These are phyloP conservation scores for Mycena vulgaris DNA, from an alignment of 768 basidiomycete species.

Conservation along the genomic window DNA sequence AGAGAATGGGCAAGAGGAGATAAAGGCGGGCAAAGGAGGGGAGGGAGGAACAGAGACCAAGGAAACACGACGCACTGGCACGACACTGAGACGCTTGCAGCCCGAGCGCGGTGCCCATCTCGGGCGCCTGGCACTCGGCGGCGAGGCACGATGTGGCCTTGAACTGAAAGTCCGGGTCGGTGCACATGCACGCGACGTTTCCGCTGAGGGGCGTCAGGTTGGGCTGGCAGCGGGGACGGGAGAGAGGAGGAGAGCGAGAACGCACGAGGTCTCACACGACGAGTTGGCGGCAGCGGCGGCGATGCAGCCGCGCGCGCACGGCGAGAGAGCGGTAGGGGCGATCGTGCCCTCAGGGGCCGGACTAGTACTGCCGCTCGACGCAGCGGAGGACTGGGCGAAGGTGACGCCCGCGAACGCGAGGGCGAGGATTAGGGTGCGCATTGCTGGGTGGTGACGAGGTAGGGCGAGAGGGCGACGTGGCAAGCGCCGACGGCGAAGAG, in stretches of 20 bases:
- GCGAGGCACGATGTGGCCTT: slow-evolving; percentile 12
- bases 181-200: slow-evolving; percentile 31
- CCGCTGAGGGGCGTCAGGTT: background rate
- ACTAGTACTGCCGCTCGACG: too few relatives aligned
- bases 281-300: slow-evolving; percentile 6
- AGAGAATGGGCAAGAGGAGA: background rate
- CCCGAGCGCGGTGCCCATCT: background rate
- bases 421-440: too few relatives aligned
- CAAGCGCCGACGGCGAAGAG: too few relatives aligned
- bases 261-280: background rate
- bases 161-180: slow-evolving; percentile 23
- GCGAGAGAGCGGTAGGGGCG: slow-evolving; percentile 31
- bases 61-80: slow-evolving; percentile 12
- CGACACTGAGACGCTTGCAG: slow-evolving; percentile 8
- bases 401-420: too few relatives aligned
- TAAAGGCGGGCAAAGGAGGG: background rate
- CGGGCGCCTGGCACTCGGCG: slow-evolving; percentile 22
- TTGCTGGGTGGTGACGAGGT: too few relatives aligned
- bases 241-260: background rate
- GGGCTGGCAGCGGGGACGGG: too few relatives aligned
- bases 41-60: background rate
- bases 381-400: too few relatives aligned
- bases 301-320: slow-evolving; percentile 39
- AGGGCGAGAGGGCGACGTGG: too few relatives aligned
- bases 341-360: too few relatives aligned